phyloP scores from a whole-genome alignment of 768 basidiomycete genomes.

The Hydnum rufescens region DNA sequence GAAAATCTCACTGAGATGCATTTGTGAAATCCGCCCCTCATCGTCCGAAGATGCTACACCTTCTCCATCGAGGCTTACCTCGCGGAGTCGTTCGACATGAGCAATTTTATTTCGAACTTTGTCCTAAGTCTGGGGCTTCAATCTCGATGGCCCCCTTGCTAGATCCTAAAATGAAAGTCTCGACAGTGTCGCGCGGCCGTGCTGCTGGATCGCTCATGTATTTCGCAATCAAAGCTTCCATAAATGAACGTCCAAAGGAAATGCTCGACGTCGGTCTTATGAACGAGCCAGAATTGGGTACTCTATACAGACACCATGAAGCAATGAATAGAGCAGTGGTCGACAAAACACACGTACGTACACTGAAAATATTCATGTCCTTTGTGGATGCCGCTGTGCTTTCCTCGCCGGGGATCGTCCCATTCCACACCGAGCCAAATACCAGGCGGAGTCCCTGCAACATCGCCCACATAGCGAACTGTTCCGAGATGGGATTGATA shows the following conservation, averaged over 20 bases:
- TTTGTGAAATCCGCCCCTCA: constrained; percentile 38
- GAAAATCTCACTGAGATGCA: constrained; percentile 22
- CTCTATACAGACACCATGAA: constrained; percentile 21
- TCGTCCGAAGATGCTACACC: constrained; percentile 30
- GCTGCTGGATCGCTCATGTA: constrained; percentile 36
- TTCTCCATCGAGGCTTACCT: constrained; percentile 62
- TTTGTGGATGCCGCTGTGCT: constrained; percentile 69
- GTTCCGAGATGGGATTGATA: constrained; percentile 27
- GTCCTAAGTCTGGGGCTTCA: constrained; percentile 64
- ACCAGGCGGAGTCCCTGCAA: constrained; percentile 37
- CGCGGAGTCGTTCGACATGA: constrained; percentile 43
- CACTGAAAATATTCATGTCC: constrained; percentile 61
- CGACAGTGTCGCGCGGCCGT: constrained; percentile 24
- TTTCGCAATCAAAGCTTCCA: constrained; percentile 51
- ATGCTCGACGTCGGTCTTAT: constrained; percentile 41
- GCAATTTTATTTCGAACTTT: constrained; percentile 56
- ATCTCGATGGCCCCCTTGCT: constrained; percentile 70
- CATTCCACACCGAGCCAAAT: constrained; percentile 95
- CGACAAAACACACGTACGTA: constrained; percentile 28
- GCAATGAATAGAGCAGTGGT: background rate
- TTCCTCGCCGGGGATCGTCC: constrained; percentile 71
- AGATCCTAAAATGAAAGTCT: constrained; percentile 56
- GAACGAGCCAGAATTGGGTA: constrained; percentile 53
- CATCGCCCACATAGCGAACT: constrained; percentile 43
- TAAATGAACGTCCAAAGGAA: constrained; percentile 47